Base-by-base conservation (phyloP, 2,329 filamentous ascomycete genomes). In the Colletotrichum spaethianum region DNA sequence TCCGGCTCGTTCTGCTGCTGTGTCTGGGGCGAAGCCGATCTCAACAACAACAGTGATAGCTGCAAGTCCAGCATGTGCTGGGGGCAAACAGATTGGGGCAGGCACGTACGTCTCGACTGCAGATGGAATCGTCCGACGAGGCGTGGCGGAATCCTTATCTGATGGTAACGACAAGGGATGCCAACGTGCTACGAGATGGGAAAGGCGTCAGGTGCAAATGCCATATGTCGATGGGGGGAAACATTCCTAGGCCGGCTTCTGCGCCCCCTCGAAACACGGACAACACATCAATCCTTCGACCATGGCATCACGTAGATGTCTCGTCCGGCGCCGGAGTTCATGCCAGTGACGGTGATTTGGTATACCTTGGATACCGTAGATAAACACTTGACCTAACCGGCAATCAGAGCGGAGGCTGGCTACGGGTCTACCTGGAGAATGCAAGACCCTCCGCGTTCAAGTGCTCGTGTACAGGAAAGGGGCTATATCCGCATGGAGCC, bases 31-130 rank as follows among this genome's bases (percentile, higher is more conserved):
- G 38, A 42, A 20, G 63, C 26, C 42, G 36, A 40, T 40, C n/a
- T 62, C 53, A 53, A 69, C 59, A 69, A 46, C 42, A 11, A 42
- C n/a, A 38, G 28, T 63, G 56, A 44, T 36, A 53, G 64, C 64
- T 52, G 64, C 64, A 59, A 46, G 40, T 14, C 33, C 50, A 42
- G 20, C 40, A 60, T 44, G 42, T 52, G 68, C 44, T 63, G 50
- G 38, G 33, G 11, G 46, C 31, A 28, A 46, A 33, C 48, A 31
- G 48, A 68, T 26, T 23, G 20, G 56, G 48, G 28, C 52, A 56
- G 65, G 48, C 26, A 31, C 26, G 42, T 40, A 38, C 23, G 28
- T 33, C 48, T 26, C 11, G 26, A 20, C 33, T 20, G 40, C 44
- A 50, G n/a, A 59, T n/a, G 60, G 26, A 38, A 36, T 36, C 31